Evolutionary conservation across 129 eudicot genomes (phyloP).

Genomic region (Lactuca saligna): DNA sequence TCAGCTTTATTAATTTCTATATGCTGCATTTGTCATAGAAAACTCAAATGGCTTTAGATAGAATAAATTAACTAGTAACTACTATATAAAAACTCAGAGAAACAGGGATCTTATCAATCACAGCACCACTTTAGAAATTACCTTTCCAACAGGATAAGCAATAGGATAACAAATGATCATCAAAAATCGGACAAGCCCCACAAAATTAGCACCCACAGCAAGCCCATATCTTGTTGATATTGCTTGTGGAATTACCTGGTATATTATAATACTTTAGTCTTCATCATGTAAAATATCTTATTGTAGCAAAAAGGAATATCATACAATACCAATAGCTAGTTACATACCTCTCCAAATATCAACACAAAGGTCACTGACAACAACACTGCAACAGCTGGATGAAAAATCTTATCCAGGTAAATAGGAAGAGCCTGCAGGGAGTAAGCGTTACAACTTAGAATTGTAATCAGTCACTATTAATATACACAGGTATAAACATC

Average conservation of each 20-base stretch:
- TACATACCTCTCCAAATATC: constrained; percentile 86
- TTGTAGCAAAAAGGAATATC: neutral
- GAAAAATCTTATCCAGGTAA: constrained; percentile 79
- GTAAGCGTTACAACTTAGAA: constrained; percentile 28
- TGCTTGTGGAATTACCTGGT: constrained; percentile 95
- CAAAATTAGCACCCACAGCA: constrained; percentile 92
- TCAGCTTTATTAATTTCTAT: constrained; percentile 8
- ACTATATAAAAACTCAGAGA: neutral
- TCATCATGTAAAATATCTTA: constrained; percentile 11
- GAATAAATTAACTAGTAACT: neutral
- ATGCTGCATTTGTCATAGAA: neutral
- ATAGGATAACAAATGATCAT: constrained; percentile 91
- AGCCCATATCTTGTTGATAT: constrained; percentile 91
- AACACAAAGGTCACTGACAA: constrained; percentile 94
- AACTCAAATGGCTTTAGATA: neutral
- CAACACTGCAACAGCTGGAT: constrained; percentile 80
- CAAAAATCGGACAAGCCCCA: constrained; percentile 80
- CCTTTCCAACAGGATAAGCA: constrained; percentile 97
- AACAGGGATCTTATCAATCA: neutral
- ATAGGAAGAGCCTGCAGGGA: constrained; percentile 90
- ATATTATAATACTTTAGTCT: constrained; percentile 18
- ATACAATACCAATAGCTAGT: neutral
- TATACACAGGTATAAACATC: constrained; percentile 5
- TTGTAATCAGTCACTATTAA: constrained; percentile 13
- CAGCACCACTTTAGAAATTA: constrained; percentile 24